phyloP scores from a whole-genome alignment of 1,139 yeast genomes.

The Casaregolazyma lundiana region DNA sequence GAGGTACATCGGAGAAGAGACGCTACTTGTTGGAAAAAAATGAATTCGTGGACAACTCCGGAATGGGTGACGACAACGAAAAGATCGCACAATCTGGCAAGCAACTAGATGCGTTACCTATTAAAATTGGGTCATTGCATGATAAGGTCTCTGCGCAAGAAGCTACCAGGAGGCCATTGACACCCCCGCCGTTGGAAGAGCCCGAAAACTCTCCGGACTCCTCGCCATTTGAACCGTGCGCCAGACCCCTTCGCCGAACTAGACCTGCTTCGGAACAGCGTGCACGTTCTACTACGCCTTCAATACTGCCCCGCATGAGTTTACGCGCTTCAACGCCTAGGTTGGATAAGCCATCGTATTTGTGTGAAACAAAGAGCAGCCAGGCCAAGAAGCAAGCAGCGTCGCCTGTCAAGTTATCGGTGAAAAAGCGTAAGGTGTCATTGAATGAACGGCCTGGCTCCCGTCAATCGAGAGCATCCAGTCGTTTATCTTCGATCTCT shows the following conservation, averaged over 20 bases:
- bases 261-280: background rate
- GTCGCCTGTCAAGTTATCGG: background rate
- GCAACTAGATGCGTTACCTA: too few species aligned
- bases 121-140: too few species aligned
- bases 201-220: background rate
- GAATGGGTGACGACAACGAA: too few species aligned
- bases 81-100: too few species aligned
- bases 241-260: background rate
- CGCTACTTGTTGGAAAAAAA: background rate
- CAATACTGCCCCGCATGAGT: background rate
- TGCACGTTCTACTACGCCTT: background rate
- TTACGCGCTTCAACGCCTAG: background rate
- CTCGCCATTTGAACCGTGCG: background rate
- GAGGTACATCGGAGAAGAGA: background rate
- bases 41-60: background rate
- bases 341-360: background rate
- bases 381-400: conserved; percentile 2
- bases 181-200: background rate
- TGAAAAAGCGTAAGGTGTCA: background rate
- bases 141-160: too few species aligned
- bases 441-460: background rate
- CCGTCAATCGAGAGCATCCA: background rate
- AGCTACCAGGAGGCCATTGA: background rate
- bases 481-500: background rate
- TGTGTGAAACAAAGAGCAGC: conserved; percentile 3